Evolutionary conservation across 352 stramenopile species (phyloP).

Genomic region (Phytophthora podocarpi): DNA sequence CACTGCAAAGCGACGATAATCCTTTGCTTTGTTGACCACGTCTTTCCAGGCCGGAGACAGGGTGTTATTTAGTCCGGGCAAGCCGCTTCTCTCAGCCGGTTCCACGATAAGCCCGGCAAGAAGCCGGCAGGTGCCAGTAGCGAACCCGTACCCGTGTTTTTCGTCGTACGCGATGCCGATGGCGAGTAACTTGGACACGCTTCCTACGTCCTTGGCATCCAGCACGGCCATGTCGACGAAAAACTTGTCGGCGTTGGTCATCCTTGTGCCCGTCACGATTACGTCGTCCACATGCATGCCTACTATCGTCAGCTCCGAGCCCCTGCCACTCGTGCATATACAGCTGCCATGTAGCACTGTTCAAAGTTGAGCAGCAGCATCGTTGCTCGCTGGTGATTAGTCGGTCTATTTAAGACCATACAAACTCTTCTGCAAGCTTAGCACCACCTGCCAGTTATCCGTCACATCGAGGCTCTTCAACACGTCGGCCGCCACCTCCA

Average conservation of each 20-base stretch:
- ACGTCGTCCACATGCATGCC: slow-evolving; percentile 42
- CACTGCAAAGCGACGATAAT: too few species aligned
- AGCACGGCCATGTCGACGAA: slow-evolving; percentile 13
- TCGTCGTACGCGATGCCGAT: slow-evolving; percentile 20
- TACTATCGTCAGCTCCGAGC: slow-evolving; percentile 1
- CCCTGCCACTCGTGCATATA: slow-evolving; percentile 12
- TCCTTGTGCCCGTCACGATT: slow-evolving; percentile 13
- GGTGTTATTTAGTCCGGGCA: too few species aligned
- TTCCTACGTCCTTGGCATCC: slow-evolving; percentile 33
- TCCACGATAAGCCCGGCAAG: too few species aligned
- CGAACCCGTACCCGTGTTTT: neutral
- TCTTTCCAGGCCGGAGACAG: too few species aligned
- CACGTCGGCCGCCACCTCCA: too few species aligned
- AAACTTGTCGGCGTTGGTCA: neutral
- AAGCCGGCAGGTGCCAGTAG: too few species aligned
- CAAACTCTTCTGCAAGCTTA: slow-evolving; percentile 16
- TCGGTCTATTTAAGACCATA: slow-evolving; percentile 38
- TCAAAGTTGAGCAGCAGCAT: slow-evolving; percentile 16
- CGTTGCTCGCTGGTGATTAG: slow-evolving; percentile 10
- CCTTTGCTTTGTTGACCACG: too few species aligned
- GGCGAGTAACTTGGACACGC: slow-evolving; percentile 30
- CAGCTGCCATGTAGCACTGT: slow-evolving; percentile 28
- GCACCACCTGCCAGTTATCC: too few species aligned
- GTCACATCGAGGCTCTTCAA: too few species aligned
- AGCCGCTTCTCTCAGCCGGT: too few species aligned